Conservation (phyloP, 768 basidiomycete species). For the Termitomyces sp. region DNA sequence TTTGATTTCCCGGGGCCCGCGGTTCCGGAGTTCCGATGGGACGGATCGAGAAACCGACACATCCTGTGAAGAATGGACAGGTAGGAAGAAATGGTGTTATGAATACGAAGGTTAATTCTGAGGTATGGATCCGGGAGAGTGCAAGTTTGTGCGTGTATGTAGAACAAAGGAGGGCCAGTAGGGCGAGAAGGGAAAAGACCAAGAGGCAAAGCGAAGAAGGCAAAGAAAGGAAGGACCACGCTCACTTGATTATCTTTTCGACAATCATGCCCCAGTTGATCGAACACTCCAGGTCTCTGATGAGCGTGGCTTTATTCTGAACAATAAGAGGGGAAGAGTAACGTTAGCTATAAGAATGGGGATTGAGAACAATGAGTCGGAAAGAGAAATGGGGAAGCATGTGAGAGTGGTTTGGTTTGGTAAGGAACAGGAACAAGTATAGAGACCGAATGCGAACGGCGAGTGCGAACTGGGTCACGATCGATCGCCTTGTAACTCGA, state of each 20-base stretch:
- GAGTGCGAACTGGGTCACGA: not conserved
- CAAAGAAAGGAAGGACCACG: not conserved
- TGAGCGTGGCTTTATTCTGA: not conserved
- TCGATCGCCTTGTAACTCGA: not conserved
- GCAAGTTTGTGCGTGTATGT: not conserved
- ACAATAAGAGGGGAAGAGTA: not conserved
- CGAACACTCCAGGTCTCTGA: not conserved
- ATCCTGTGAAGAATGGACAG: not conserved
- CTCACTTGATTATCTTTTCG: not conserved
- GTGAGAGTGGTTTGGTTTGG: not conserved
- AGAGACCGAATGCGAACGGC: not conserved
- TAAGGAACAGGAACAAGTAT: not conserved
- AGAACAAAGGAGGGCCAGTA: not conserved
- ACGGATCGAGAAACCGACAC: not conserved
- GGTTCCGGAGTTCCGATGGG: conserved; percentile 1
- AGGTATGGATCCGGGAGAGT: not conserved
- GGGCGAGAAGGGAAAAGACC: not conserved
- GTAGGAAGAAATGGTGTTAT: not conserved
- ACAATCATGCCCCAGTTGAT: not conserved
- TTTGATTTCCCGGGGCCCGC: not conserved
- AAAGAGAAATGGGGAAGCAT: not conserved
- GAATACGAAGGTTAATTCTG: conserved; percentile 14
- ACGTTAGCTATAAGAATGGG: not conserved
- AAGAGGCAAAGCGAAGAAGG: not conserved
- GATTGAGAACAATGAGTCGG: not conserved